Evolutionary conservation across 2,329 filamentous ascomycete genomes (phyloP), one percentile per base, ranked within the genome.

Genomic region (Chrysoporthe deuterocubensis): DNA sequence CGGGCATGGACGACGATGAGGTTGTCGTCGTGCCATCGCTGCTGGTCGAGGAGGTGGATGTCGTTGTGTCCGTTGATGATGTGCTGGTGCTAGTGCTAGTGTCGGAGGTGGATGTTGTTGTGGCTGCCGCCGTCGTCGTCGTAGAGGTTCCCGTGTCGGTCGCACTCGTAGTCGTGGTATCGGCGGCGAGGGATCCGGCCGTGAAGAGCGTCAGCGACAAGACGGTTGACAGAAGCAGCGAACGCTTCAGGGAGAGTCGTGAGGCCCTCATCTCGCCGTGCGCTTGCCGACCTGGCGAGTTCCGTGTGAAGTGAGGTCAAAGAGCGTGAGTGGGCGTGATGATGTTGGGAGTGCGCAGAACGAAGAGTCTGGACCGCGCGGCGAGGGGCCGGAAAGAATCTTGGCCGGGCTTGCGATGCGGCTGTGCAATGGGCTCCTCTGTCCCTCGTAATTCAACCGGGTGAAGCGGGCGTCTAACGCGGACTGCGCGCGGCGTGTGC

Each of bases 211-310:
- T 69, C 32, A 76, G 64, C 32, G 73, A 72, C 34, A 74, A 65
- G 50, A 78, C 67, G 37, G 73, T 65, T 2, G 76, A 72, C 21
- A 76, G 69, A 65, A 79, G 73, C 69, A 79, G 73, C 71, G 73
- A 73, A 52, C 76, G 77, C 76, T 73, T 76, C 73, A 76, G 66
- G 56, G 75, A 76, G 52, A 74, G 64, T 54, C 71, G 73, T 71
- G 76, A 70, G 50, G 71, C 69, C 46, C 66, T 69, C 77, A 78
- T 78, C 44, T 69, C 71, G 71, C 42, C 68, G 56, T 65, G 32
- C 44, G 26, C 16, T n/a, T 14, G 48, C 48, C 48, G 48, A 26
- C 1, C 37, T 57, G 44, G 32, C n/a, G 46, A 61, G 18, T 21
- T 57, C 32, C 34, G 54, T 14, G 32, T 40, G 34, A 57, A 7